Conservation (phyloP, 2,329 filamentous ascomycete genomes). For the Cercospora nicotianae region DNA sequence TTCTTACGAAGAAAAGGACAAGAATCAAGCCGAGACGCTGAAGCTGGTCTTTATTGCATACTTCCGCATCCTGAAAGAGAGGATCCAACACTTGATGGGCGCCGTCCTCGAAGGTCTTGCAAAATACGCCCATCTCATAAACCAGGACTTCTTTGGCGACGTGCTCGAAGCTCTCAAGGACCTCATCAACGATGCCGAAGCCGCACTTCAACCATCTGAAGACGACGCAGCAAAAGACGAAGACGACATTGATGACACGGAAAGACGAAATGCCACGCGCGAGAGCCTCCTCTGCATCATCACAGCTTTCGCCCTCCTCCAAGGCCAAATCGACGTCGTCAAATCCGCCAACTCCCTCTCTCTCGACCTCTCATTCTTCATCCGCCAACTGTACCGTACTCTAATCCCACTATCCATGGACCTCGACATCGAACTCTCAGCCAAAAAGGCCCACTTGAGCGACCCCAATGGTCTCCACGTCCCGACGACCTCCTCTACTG, state of each 20-base stretch:
- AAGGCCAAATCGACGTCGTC: slow-evolving; percentile 80
- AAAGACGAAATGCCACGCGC: slow-evolving; percentile 70
- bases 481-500: slow-evolving; percentile 39
- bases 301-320: slow-evolving; percentile 92
- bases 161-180: slow-evolving; percentile 92
- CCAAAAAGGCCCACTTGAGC: slow-evolving; percentile 68
- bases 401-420: slow-evolving; percentile 77
- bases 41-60: slow-evolving; percentile 95
- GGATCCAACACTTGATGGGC: slow-evolving; percentile 85
- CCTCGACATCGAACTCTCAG: slow-evolving; percentile 78
- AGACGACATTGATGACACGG: slow-evolving; percentile 47
- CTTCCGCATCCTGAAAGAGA: slow-evolving; percentile 87
- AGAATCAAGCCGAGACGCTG: slow-evolving; percentile 91
- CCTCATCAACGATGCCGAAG: slow-evolving; percentile 71
- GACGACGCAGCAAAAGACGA: slow-evolving; percentile 46
- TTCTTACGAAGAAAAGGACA: slow-evolving; percentile 86
- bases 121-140: slow-evolving; percentile 93
- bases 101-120: slow-evolving; percentile 92
- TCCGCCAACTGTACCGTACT: slow-evolving; percentile 85
- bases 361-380: slow-evolving; percentile 93
- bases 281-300: slow-evolving; percentile 92
- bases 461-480: slow-evolving; percentile 57
- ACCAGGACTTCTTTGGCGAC: slow-evolving; percentile 98
- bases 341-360: slow-evolving; percentile 78
- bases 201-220: slow-evolving; percentile 48